These are phyloP conservation scores for Calonectria pseudoreteaudii DNA, from an alignment of 2,329 filamentous ascomycete genomes.

Conservation along the genomic window DNA sequence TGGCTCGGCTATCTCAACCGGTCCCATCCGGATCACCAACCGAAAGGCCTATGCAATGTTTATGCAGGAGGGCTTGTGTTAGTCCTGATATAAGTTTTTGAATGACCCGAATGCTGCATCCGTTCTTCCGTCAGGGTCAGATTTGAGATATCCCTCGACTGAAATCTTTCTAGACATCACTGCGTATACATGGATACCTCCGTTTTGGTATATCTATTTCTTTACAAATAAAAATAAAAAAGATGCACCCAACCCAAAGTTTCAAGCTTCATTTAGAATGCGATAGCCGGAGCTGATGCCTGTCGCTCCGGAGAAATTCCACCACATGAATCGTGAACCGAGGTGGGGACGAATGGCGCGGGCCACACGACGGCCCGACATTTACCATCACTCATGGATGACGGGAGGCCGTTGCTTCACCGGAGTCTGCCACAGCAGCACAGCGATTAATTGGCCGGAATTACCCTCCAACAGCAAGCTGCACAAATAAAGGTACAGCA, in stretches of 20 bases:
- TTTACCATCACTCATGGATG: background rate
- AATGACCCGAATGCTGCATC: background rate
- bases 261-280: background rate
- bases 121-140: background rate
- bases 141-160: background rate
- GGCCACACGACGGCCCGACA: background rate
- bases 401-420: background rate
- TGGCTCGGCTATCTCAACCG: background rate
- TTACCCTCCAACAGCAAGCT: background rate
- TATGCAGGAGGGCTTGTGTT: background rate
- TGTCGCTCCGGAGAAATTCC: background rate
- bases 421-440: background rate
- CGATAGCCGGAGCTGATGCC: background rate
- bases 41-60: background rate
- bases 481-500: background rate
- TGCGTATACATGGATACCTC: background rate
- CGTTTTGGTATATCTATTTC: background rate
- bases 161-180: background rate
- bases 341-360: background rate
- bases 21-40: background rate
- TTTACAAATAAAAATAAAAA: background rate
- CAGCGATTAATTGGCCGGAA: background rate
- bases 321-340: background rate
- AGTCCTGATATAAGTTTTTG: background rate
- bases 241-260: background rate